Conservation (phyloP, 78 protist genomes). For the Chrysochromulina parva region DNA sequence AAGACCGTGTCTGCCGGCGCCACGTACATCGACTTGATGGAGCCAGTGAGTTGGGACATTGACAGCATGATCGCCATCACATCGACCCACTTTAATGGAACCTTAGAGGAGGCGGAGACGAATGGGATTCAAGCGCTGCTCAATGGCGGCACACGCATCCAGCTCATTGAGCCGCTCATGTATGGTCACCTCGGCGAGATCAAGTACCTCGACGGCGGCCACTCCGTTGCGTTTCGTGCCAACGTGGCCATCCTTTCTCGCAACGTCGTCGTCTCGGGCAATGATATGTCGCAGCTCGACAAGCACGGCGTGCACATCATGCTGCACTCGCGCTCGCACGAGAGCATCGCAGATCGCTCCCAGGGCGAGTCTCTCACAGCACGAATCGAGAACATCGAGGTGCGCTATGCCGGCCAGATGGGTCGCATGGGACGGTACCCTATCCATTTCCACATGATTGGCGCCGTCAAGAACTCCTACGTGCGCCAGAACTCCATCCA, state of each 20-base stretch:
- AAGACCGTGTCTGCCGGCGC: background rate
- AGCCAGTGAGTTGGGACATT: background rate
- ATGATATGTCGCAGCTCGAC: background rate
- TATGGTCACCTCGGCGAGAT: background rate
- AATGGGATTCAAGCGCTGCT: background rate
- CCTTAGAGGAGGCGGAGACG: background rate
- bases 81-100: background rate
- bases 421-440: background rate
- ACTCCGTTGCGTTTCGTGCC: background rate
- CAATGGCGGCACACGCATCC: background rate
- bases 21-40: background rate
- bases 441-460: background rate
- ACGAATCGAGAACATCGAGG: background rate
- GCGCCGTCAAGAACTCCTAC: background rate
- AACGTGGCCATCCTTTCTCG: background rate
- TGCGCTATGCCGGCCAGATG: background rate
- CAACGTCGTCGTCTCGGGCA: background rate
- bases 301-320: background rate
- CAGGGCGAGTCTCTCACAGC: no score
- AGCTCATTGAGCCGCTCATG: background rate
- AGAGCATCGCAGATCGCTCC: background rate
- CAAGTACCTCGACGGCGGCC: background rate
- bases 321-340: background rate
- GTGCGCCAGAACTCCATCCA: background rate
- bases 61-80: background rate